phyloP scores from a whole-genome alignment of 2,329 filamentous ascomycete genomes.

The Alternaria viburni region DNA sequence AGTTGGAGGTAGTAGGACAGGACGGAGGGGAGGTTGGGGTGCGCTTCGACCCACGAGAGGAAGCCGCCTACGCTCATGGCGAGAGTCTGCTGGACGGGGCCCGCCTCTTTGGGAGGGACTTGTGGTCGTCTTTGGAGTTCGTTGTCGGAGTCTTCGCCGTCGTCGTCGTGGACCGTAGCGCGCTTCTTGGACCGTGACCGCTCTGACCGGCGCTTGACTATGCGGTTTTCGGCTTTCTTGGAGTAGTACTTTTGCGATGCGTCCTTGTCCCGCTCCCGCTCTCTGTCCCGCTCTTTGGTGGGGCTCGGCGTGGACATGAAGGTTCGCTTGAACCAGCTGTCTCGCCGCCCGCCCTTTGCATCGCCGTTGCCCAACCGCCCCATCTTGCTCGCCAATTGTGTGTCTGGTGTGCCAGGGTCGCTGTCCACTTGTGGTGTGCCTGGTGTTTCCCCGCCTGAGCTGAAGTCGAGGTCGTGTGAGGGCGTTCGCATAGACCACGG shows the following conservation, averaged over 20 bases:
- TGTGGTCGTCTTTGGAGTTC: constrained; percentile 8
- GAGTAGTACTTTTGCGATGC: constrained; percentile 38
- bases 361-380: constrained; percentile 31
- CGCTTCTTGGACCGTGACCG: constrained; percentile 36
- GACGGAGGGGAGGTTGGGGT: constrained; percentile 69
- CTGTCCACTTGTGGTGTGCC: constrained; percentile 54
- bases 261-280: constrained; percentile 16
- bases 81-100: constrained; percentile 27
- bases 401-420: constrained; percentile 52
- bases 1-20: constrained; percentile 72
- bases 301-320: constrained; percentile 46
- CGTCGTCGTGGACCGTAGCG: constrained; percentile 18
- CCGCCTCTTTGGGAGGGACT: constrained; percentile 1
- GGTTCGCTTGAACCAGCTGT: constrained; percentile 39
- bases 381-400: constrained; percentile 39
- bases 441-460: constrained; percentile 58
- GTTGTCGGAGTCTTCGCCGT: constrained; percentile 36
- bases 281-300: constrained; percentile 41
- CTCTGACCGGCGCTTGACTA: constrained; percentile 39
- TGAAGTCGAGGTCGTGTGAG: constrained; percentile 50
- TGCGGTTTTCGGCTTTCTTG: constrained; percentile 48
- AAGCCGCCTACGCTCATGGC: constrained; percentile 53
- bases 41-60: constrained; percentile 67
- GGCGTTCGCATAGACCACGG: constrained; percentile 45
- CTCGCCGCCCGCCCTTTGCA: constrained; percentile 40